Evolutionary conservation across 2,329 filamentous ascomycete species (phyloP).

Genomic region (Aspergillus jensenii): DNA sequence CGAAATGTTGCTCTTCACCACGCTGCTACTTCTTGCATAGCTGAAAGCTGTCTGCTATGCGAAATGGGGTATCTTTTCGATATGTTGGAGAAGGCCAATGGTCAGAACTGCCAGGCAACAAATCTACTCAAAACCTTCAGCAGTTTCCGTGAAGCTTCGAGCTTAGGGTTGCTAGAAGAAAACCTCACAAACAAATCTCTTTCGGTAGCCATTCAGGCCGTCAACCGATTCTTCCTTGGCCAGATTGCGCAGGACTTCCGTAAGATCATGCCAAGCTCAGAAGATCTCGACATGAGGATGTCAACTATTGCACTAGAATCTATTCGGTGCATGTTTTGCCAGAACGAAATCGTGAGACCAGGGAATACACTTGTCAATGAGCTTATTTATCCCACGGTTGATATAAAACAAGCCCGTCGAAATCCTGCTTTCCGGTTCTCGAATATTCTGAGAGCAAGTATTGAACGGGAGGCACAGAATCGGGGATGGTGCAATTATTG

Average conservation of each 20-base stretch:
- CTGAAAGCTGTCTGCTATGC: slow-evolving; percentile 82
- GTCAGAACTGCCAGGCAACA: slow-evolving; percentile 91
- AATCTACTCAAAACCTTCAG: slow-evolving; percentile 91
- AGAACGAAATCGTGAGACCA: slow-evolving; percentile 78
- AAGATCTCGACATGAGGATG: slow-evolving; percentile 68
- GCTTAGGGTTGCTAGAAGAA: slow-evolving; percentile 81
- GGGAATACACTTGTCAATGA: slow-evolving; percentile 83
- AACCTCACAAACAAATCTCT: slow-evolving; percentile 70
- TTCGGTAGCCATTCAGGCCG: slow-evolving; percentile 78
- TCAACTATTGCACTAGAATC: slow-evolving; percentile 45
- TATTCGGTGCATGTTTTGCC: slow-evolving; percentile 83
- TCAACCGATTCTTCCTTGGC: slow-evolving; percentile 82
- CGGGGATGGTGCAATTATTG: slow-evolving; percentile 93
- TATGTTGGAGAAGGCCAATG: slow-evolving; percentile 95
- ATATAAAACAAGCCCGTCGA: slow-evolving; percentile 53
- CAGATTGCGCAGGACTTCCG: slow-evolving; percentile 76
- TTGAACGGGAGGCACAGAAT: slow-evolving; percentile 84
- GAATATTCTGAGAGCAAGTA: slow-evolving; percentile 85
- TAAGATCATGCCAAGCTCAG: slow-evolving; percentile 61
- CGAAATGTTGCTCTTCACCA: slow-evolving; percentile 88
- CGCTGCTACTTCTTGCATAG: slow-evolving; percentile 78
- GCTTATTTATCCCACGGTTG: slow-evolving; percentile 69
- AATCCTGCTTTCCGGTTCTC: slow-evolving; percentile 67
- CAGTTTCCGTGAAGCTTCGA: slow-evolving; percentile 74
- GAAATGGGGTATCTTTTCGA: slow-evolving; percentile 95